Evolutionary conservation across 352 stramenopile genomes (phyloP), one percentile per base, ranked within the genome.

Genomic region (Phytophthora hybrid): DNA sequence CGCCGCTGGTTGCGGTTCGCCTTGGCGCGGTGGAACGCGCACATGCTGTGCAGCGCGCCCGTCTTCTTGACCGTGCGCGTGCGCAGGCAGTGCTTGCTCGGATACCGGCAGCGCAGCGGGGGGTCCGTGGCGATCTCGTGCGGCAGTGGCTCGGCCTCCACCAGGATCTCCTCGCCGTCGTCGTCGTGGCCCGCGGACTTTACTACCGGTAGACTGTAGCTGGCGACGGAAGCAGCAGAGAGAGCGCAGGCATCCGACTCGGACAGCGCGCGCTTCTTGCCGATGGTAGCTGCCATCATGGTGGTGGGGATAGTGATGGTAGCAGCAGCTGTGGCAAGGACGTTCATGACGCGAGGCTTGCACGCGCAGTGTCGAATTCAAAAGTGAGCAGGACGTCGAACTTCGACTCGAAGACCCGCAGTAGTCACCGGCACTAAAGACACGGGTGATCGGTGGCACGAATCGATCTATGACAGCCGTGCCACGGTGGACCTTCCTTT

Each of bases 1-100:
- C 83, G 78, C 14, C 83, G 77, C 53, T 92, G 83, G 63, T 85
- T 87, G 23, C 79, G 72, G 62, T 91, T 93, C 49, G 85, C 85
- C 59, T 83, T 86, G 39, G 71, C 64, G 46, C 85, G 81, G 64
- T 93, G 85, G 51, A 85, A 78, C 29, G 88, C 80, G 59, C 85
- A 93, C 47, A 93, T 77, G 23, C 75, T 82, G 66, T 93, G 85
- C 18, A 91, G 69, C 49, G 82, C 78, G 34, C 83, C 83, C 37
- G 87, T 89, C 59, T 78, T 83, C 78, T 93, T 90, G 61, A 85
- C 54, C n/a, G 83, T 84, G 57, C 85, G 85, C 21, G 67, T 52
- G 64, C 87, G 78, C 37, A 82, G 66, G 65, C 85, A 90, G 55
- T 83, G 73, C 63, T 85, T 88, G 74, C 79, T 89, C 39, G 78